Evolutionary conservation across 1,284 basidiomycete genomes (phyloP).

Genomic region (Phellinidium pouzarii): DNA sequence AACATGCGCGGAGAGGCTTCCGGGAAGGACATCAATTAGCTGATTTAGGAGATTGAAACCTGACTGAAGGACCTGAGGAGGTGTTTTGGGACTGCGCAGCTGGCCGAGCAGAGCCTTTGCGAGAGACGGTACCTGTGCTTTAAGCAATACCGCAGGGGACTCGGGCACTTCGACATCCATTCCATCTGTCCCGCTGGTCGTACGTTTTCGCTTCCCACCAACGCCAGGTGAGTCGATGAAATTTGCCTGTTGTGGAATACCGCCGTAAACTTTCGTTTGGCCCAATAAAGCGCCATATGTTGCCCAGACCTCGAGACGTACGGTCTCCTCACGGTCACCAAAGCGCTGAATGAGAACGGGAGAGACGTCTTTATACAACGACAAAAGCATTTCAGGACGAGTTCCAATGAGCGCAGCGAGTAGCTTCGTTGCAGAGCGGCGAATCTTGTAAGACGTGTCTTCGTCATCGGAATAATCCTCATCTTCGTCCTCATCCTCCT

Average conservation of each 20-base stretch:
- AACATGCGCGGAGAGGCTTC: constrained; percentile 73
- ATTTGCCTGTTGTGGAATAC: constrained; percentile 27
- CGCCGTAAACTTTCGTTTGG: constrained; percentile 77
- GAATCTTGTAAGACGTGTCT: constrained; percentile 98
- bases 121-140: constrained; percentile 68
- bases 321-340: constrained; percentile 92
- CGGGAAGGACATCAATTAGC: constrained; percentile 75
- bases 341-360: constrained; percentile 88
- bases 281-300: constrained; percentile 78
- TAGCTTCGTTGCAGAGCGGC: constrained; percentile 88
- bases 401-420: constrained; percentile 82
- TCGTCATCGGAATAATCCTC: constrained; percentile 88
- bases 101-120: constrained; percentile 82
- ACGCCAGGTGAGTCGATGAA: constrained; percentile 44
- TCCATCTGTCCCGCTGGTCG: constrained; percentile 31
- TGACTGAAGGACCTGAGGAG: constrained; percentile 75
- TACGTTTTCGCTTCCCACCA: constrained; percentile 74
- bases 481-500: constrained; percentile 73
- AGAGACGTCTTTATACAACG: constrained; percentile 79
- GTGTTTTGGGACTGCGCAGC: constrained; percentile 60
- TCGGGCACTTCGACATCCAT: constrained; percentile 77
- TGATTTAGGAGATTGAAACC: constrained; percentile 77
- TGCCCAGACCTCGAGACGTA: constrained; percentile 88
- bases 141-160: constrained; percentile 42
- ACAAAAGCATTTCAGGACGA: constrained; percentile 75